These are phyloP conservation scores for Leccinum uliginosum DNA, from an alignment of 768 basidiomycete genomes.

Conservation along the genomic window DNA sequence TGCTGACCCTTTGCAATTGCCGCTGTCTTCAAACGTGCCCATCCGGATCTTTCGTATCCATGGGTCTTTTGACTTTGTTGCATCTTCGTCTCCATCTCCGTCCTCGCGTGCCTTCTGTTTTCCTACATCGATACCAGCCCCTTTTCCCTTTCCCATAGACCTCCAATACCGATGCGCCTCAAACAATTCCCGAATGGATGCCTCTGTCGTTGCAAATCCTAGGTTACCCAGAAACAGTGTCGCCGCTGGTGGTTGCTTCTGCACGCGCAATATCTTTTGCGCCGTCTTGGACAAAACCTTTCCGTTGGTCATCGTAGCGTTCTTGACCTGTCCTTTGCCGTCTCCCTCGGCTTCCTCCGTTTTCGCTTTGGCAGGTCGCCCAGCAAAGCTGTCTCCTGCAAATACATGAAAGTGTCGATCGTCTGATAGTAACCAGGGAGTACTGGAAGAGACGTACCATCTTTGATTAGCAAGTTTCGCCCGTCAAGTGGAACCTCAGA, in stretches of 20 bases:
- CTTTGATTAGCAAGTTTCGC: constrained; percentile 88
- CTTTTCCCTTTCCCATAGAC: constrained; percentile 31
- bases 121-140: constrained; percentile 29
- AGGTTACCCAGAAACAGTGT: constrained; percentile 94
- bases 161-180: constrained; percentile 49
- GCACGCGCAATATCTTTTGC: constrained; percentile 69
- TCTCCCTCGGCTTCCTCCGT: constrained; percentile 26
- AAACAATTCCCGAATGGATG: constrained; percentile 66
- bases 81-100: background rate
- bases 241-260: constrained; percentile 79
- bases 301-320: constrained; percentile 26
- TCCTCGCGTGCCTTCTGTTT: constrained; percentile 12
- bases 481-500: constrained; percentile 84
- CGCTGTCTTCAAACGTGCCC: constrained; percentile 96
- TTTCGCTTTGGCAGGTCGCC: constrained; percentile 51
- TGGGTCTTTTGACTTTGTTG: constrained; percentile 27
- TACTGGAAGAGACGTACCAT: constrained; percentile 46
- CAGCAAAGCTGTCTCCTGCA: constrained; percentile 70
- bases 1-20: constrained; percentile 87
- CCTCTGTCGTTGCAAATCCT: constrained; percentile 83
- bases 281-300: constrained; percentile 57
- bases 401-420: background rate
- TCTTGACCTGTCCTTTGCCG: constrained; percentile 20
- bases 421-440: background rate
- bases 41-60: constrained; percentile 83